phyloP scores from a whole-genome alignment of 345 rosid species.

The Toxicodendron radicans region DNA sequence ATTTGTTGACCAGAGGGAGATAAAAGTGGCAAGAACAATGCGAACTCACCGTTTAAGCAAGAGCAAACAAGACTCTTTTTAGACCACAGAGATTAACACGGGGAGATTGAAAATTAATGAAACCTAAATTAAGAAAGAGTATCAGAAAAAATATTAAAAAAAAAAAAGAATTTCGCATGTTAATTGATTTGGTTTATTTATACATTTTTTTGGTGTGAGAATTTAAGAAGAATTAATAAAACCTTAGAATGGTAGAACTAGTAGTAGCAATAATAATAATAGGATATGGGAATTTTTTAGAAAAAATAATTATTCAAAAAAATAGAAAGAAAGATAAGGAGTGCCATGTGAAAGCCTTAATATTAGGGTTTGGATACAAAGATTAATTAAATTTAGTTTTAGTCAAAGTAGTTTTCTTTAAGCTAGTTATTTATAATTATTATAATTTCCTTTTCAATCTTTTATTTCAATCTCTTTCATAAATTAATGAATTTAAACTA shows the following conservation, averaged over 20 bases:
- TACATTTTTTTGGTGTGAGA: too few relatives aligned
- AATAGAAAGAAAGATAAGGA: too few relatives aligned
- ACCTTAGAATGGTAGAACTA: not conserved
- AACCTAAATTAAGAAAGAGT: not conserved
- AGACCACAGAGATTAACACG: conserved; percentile 11
- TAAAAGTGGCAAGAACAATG: not conserved
- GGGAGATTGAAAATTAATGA: not conserved
- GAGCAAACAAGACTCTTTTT: not conserved
- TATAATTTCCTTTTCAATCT: too few relatives aligned
- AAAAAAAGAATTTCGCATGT: not conserved
- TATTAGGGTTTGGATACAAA: too few relatives aligned
- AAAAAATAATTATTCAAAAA: too few relatives aligned
- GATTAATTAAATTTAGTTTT: too few relatives aligned
- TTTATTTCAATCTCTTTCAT: too few relatives aligned
- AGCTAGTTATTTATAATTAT: too few relatives aligned
- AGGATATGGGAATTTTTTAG: not conserved
- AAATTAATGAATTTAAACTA: too few relatives aligned
- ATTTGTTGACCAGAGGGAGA: not conserved
- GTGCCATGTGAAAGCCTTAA: too few relatives aligned
- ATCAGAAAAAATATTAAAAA: too few relatives aligned
- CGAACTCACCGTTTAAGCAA: not conserved
- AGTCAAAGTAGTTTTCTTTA: too few relatives aligned
- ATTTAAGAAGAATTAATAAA: not conserved
- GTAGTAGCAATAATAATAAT: not conserved
- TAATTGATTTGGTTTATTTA: not conserved